Percentiles rank a stretch among this genome's conserved stretches.
phyloP scores from a whole-genome alignment of 192 early-diverging fungal genomes.

The Gamsiella multidivaricata region DNA sequence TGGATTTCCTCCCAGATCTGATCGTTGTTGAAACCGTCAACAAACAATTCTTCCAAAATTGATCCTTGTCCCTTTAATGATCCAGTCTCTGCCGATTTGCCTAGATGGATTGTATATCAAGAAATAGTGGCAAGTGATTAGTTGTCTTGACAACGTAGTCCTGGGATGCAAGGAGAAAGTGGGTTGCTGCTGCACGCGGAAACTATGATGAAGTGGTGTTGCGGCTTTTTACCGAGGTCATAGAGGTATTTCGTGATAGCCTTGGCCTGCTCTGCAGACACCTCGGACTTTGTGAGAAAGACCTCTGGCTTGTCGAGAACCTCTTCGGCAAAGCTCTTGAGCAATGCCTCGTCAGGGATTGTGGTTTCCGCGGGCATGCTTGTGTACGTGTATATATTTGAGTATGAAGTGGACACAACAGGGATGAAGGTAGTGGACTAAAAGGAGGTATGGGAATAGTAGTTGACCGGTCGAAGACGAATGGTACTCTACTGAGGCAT shows the following conservation, averaged over 20 bases:
- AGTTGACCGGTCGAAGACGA: background rate
- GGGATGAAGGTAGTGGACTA: background rate
- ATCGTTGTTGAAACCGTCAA: slow-evolving; percentile 80
- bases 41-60: slow-evolving; percentile 69
- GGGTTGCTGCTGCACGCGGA: too few relatives aligned
- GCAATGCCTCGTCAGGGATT: slow-evolving; percentile 45
- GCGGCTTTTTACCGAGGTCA: slow-evolving; percentile 56
- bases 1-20: slow-evolving; percentile 97
- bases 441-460: background rate
- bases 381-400: background rate
- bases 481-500: background rate
- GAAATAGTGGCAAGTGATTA: background rate
- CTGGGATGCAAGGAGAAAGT: background rate
- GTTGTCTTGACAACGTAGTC: background rate
- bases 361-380: slow-evolving; percentile 20
- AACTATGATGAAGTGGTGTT: background rate
- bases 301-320: slow-evolving; percentile 66
- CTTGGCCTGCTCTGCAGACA: slow-evolving; percentile 54
- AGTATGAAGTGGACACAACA: background rate
- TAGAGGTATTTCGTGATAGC: slow-evolving; percentile 62
- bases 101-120: slow-evolving; percentile 46
- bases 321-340: slow-evolving; percentile 36
- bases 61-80: slow-evolving; percentile 54
- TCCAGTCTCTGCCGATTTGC: slow-evolving; percentile 56
- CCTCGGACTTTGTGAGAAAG: slow-evolving; percentile 55